Conservation (phyloP, 148 eudicot genomes). For the Diospyros kaki region DNA sequence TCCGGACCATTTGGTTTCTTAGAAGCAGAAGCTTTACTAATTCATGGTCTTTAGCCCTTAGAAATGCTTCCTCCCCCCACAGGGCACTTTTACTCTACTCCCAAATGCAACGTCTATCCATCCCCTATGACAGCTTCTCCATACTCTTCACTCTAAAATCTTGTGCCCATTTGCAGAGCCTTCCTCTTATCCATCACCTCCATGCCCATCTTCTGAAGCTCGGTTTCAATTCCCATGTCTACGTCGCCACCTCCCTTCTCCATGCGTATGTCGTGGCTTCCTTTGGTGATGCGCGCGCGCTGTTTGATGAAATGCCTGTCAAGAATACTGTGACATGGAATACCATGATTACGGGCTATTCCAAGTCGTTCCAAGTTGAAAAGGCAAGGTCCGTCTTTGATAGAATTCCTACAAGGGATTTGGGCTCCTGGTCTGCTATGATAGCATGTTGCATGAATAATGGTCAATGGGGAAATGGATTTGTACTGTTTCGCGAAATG, state of each 20-base stretch:
- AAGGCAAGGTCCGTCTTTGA: conserved; percentile 28
- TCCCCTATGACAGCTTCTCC: conserved; percentile 27
- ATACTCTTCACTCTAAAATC: conserved; percentile 37
- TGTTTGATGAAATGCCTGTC: conserved; percentile 48
- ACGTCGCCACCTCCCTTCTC: conserved; percentile 33
- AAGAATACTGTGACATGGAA: conserved; percentile 46
- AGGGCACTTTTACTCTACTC: conserved; percentile 30
- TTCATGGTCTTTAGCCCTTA: conserved; percentile 28
- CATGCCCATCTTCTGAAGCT: conserved; percentile 38
- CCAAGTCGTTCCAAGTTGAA: conserved; percentile 20
- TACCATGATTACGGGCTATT: conserved; percentile 32
- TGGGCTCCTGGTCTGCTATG: conserved; percentile 41
- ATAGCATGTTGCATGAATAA: conserved; percentile 26
- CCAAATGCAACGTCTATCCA: conserved; percentile 32
- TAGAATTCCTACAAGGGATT: conserved; percentile 29
- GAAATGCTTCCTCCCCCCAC: conserved; percentile 32
- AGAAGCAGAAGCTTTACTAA: conserved; percentile 17
- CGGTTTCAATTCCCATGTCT: conserved; percentile 33
- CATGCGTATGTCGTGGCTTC: conserved; percentile 14
- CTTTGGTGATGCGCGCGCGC: conserved; percentile 18
- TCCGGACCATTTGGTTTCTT: neutral
- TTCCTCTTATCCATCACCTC: conserved; percentile 26
- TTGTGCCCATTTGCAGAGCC: conserved; percentile 20
- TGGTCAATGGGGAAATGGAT: conserved; percentile 21
- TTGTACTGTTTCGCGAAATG: conserved; percentile 23